Evolutionary conservation across 192 early-diverging fungal species (phyloP), one percentile per base, ranked within the genome.

Genomic region (Coemansia aciculifera): DNA sequence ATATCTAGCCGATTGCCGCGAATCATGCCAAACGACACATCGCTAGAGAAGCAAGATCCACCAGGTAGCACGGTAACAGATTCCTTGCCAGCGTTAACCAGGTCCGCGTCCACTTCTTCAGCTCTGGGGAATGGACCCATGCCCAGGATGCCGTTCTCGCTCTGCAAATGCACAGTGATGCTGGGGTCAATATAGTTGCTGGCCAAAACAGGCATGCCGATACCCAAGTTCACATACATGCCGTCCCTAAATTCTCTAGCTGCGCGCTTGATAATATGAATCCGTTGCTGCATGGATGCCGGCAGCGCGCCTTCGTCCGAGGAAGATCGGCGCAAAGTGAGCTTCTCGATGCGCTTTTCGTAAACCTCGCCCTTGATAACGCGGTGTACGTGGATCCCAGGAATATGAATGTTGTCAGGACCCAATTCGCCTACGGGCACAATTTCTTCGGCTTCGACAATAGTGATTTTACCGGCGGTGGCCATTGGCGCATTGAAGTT

Each of bases 11-110:
- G 90, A 23, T 86, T 87, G 6, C 90, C 91, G 63, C 91, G 88
- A 66, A 93, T 93, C 88, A 91, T 90, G 61, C 87, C 89, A 66
- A 93, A 93, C 8, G 89, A 90, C 5, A 91, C 87, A 67, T 91
- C 90, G 62, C 88, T 90, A 13, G 88, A 84, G 79, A 93, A 93
- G 19, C 89, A 78, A 0, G 86, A 83, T 24, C 90, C 86, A 15
- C 90, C 90, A 32, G 88, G 89, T 3, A 90, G 74, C 12, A 89
- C 80, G 0, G 90, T 93, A 21, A 90, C 86, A 8, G 91, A 90
- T 68, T 93, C 91, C 80, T 93, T 93, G 51, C 89, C 90, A 31
- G 91, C 92, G 54, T 93, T 93, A 57, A 93, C 89, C 63, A 93
- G 66, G 74, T 93, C 92, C 12, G 92, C 82, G 40, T 93, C 90